Conservation (phyloP, 1,284 basidiomycete genomes). For the Takashimella tepidaria region DNA sequence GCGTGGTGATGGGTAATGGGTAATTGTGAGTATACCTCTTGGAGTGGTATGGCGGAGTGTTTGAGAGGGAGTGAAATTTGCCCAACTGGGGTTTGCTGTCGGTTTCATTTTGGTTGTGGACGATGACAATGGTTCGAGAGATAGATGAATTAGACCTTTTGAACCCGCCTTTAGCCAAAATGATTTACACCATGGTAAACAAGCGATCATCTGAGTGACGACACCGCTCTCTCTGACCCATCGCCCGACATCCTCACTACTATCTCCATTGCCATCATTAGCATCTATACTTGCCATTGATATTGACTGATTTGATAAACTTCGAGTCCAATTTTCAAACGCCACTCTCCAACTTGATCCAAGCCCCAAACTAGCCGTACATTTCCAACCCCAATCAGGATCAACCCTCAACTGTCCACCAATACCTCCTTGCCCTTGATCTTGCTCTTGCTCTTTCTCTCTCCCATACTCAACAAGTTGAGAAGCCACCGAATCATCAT, state of each 20-base stretch:
- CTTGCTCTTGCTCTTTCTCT: too few species aligned
- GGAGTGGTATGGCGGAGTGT: conserved; percentile 49
- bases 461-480: too few species aligned
- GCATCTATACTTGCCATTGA: too few species aligned
- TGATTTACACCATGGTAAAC: conserved; percentile 73
- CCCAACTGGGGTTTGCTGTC: background rate
- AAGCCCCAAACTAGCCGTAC: conserved; percentile 44
- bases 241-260: conserved; percentile 47
- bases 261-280: background rate
- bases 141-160: conserved; percentile 47
- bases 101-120: conserved; percentile 52
- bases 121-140: conserved; percentile 34
- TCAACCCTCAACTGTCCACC: too few species aligned
- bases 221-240: conserved; percentile 66
- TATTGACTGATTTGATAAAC: conserved; percentile 58
- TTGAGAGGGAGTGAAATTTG: conserved; percentile 52
- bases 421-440: conserved; percentile 3
- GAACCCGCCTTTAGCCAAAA: conserved; percentile 78
- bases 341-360: conserved; percentile 52
- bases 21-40: conserved; percentile 54
- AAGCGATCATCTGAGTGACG: conserved; percentile 69
- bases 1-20: conserved; percentile 62
- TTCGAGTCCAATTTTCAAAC: conserved; percentile 12
- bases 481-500: too few species aligned
- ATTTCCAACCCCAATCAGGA: background rate